Evolutionary conservation across 352 stramenopile species (phyloP).

Genomic region (Paralagenidium karlingii): DNA sequence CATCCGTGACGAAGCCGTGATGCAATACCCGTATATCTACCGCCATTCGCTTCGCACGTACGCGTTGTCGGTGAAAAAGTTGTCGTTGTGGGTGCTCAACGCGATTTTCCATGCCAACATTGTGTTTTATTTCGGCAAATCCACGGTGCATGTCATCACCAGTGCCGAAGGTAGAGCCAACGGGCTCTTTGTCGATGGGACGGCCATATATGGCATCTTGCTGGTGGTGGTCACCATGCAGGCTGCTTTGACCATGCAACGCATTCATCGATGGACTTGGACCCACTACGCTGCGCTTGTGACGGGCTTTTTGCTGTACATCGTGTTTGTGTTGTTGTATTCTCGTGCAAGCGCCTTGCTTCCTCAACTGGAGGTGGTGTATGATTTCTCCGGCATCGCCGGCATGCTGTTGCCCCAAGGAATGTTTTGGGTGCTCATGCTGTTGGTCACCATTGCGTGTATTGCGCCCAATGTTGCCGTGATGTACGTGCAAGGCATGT

Average conservation of each 20-base stretch:
- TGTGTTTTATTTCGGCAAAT: constrained; percentile 55
- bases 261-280: constrained; percentile 57
- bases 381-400: constrained; percentile 54
- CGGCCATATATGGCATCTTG: constrained; percentile 61
- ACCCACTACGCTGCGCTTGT: constrained; percentile 62
- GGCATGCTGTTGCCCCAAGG: constrained; percentile 36
- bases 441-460: constrained; percentile 49
- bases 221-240: constrained; percentile 72
- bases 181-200: constrained; percentile 60
- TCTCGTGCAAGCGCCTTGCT: constrained; percentile 51
- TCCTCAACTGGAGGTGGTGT: constrained; percentile 55
- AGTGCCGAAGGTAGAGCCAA: constrained; percentile 30
- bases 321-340: constrained; percentile 60
- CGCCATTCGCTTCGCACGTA: too few relatives aligned
- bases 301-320: constrained; percentile 39
- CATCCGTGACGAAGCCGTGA: constrained; percentile 52
- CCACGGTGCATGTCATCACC: constrained; percentile 19
- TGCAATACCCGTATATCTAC: constrained; percentile 73
- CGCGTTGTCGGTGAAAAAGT: too few relatives aligned
- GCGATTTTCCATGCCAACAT: constrained; percentile 59
- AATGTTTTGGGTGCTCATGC: constrained; percentile 48
- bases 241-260: constrained; percentile 58
- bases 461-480: constrained; percentile 47
- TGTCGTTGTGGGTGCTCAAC: constrained; percentile 60
- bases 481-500: constrained; percentile 76